phyloP scores from a whole-genome alignment of 495 filamentous ascomycete species.

The Tuber magnatum region DNA sequence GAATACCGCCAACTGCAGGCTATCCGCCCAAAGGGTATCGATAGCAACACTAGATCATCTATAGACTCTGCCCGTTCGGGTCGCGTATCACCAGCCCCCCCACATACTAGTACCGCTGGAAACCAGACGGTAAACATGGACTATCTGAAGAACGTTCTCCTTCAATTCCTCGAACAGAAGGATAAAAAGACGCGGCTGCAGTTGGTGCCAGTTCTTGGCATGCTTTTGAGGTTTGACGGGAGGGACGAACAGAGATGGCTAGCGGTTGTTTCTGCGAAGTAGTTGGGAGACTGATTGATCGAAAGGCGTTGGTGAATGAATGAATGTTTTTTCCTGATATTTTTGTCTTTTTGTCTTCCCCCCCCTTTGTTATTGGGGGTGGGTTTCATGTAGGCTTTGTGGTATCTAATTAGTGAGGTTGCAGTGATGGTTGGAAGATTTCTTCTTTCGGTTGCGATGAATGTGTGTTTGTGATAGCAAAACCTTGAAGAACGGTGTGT shows the following conservation, averaged over 20 bases:
- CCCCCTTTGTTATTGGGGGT: background rate
- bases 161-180: conserved; percentile 91
- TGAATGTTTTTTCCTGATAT: conserved; percentile 19
- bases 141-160: conserved; percentile 89
- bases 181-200: conserved; percentile 86
- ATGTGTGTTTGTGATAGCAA: background rate
- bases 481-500: background rate
- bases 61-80: conserved; percentile 56
- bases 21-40: conserved; percentile 32
- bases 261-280: conserved; percentile 58
- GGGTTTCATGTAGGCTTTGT: background rate
- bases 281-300: conserved; percentile 3
- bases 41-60: conserved; percentile 42
- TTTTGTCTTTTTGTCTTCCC: conserved; percentile 3
- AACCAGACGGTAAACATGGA: conserved; percentile 56
- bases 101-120: conserved; percentile 43
- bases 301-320: background rate
- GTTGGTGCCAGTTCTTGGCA: conserved; percentile 83
- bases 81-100: conserved; percentile 41
- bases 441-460: too few relatives aligned
- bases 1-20: conserved; percentile 40
- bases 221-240: conserved; percentile 86
- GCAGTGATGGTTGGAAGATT: background rate
- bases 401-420: background rate
- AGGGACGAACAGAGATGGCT: conserved; percentile 86